phyloP scores from a whole-genome alignment of 345 rosid genomes.

The Salix brachista region DNA sequence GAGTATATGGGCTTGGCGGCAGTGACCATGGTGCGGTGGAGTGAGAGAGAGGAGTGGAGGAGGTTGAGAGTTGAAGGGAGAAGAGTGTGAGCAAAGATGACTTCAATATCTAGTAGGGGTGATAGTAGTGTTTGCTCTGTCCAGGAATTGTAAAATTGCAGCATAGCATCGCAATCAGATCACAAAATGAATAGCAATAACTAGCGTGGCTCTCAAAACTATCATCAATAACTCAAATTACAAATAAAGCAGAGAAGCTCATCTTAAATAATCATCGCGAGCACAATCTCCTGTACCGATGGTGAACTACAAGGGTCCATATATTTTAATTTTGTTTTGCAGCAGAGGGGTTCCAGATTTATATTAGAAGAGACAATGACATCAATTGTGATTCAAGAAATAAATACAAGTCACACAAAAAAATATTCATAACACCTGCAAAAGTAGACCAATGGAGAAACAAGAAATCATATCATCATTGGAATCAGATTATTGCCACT shows the following conservation, averaged over 20 bases:
- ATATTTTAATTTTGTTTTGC: background rate
- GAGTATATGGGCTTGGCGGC: conserved; percentile 35
- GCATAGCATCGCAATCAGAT: background rate
- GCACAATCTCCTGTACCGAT: background rate
- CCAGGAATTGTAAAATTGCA: background rate
- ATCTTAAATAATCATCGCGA: background rate
- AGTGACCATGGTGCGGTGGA: conserved; percentile 63
- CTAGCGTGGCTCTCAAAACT: background rate
- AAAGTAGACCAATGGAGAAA: background rate
- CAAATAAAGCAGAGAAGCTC: background rate
- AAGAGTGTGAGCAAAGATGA: conserved; percentile 13
- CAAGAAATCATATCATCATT: background rate
- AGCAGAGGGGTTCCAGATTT: background rate
- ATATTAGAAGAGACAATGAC: background rate
- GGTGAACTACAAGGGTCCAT: background rate
- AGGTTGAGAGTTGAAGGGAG: conserved; percentile 8
- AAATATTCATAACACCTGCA: background rate
- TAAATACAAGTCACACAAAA: background rate
- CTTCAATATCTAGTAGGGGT: background rate
- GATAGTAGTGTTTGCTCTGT: too few relatives aligned
- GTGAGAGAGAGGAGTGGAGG: conserved; percentile 1
- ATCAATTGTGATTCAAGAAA: background rate
- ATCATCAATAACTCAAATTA: background rate
- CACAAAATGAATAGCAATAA: background rate
- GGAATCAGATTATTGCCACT: too few relatives aligned